Conservation (phyloP, 345 rosid species). For the Moringa oleifera region DNA sequence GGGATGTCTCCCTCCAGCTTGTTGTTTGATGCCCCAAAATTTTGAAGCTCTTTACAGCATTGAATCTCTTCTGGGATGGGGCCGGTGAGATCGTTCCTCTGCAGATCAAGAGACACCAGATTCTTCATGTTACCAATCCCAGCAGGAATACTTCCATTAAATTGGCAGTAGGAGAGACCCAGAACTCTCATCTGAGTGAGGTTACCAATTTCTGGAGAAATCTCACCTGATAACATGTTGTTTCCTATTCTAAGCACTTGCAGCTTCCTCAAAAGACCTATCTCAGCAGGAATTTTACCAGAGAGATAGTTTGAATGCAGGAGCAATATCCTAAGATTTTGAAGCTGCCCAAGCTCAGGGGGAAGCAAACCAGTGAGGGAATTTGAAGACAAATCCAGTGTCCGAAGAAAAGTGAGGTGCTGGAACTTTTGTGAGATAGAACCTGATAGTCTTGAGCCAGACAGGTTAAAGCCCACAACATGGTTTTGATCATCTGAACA, state of each 20-base stretch:
- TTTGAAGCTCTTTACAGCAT: constrained; percentile 39
- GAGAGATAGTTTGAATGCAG: constrained; percentile 61
- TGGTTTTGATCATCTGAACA: constrained; percentile 47
- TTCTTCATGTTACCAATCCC: constrained; percentile 64
- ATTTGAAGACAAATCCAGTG: constrained; percentile 70
- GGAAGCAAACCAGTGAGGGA: constrained; percentile 55
- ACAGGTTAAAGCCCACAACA: constrained; percentile 53
- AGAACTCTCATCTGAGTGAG: constrained; percentile 55
- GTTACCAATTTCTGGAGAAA: constrained; percentile 47
- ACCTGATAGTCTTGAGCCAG: constrained; percentile 60
- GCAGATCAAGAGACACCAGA: constrained; percentile 42
- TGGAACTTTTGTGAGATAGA: constrained; percentile 40
- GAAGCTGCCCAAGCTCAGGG: constrained; percentile 59
- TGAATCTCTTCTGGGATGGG: constrained; percentile 50
- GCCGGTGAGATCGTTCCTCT: constrained; percentile 58
- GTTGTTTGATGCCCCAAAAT: constrained; percentile 54
- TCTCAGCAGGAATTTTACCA: constrained; percentile 62
- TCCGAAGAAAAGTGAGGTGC: constrained; percentile 44
- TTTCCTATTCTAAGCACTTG: constrained; percentile 65
- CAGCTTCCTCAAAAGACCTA: constrained; percentile 50
- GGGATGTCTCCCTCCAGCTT: constrained; percentile 64
- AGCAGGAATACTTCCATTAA: constrained; percentile 68
- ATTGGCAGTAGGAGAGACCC: constrained; percentile 53
- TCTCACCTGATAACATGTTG: constrained; percentile 50
- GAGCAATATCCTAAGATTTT: constrained; percentile 45